Conservation (phyloP, 768 basidiomycete species). For the Rubroboletus pulcherrimus region DNA sequence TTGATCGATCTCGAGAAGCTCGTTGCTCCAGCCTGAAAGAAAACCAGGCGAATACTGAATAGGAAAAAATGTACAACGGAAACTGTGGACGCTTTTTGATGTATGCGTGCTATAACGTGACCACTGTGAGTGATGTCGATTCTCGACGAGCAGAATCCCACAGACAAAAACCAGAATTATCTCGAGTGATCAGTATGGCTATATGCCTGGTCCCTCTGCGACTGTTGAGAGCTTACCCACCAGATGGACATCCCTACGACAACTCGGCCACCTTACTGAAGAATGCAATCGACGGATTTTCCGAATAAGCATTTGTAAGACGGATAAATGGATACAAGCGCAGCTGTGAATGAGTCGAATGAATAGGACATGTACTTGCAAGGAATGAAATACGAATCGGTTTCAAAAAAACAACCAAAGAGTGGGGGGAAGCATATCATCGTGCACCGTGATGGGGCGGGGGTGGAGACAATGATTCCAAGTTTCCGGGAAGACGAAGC, state of each 20-base stretch:
- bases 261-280: background rate
- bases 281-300: background rate
- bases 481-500: conserved; percentile 33
- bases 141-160: background rate
- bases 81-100: background rate
- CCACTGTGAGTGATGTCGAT: background rate
- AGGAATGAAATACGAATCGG: background rate
- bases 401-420: background rate
- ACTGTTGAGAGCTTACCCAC: background rate
- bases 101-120: background rate
- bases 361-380: background rate
- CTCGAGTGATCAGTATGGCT: background rate
- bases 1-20: conserved; percentile 52
- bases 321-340: background rate
- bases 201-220: background rate
- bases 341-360: background rate
- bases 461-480: background rate
- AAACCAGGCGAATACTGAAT: background rate
- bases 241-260: background rate
- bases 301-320: background rate
- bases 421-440: background rate
- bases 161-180: background rate
- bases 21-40: conserved; percentile 9
- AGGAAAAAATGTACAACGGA: background rate
- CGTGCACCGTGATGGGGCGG: background rate